A percentile compares a stretch with the other conserved stretches of the same genome.
phyloP scores from a whole-genome alignment of 2,329 filamentous ascomycete species.

The Verticillium klebahnii region DNA sequence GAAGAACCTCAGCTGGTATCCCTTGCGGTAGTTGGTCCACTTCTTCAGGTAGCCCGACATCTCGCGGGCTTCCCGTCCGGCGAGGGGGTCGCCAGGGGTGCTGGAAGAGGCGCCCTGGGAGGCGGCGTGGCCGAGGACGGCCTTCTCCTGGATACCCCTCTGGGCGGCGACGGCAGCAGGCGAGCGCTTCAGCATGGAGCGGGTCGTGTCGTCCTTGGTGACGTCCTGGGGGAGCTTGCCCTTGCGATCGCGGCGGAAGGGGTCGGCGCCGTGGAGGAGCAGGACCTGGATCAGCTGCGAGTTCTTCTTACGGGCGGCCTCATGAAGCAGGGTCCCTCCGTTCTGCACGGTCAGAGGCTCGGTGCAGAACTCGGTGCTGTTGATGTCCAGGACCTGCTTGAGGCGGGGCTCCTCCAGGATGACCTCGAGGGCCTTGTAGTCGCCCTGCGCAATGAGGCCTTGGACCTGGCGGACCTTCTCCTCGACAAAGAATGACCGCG shows the following conservation, averaged over 20 bases:
- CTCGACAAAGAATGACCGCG: constrained; percentile 85
- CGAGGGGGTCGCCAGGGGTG: constrained; percentile 54
- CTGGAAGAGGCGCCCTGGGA: constrained; percentile 51
- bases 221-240: constrained; percentile 95
- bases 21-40: constrained; percentile 98
- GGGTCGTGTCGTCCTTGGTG: constrained; percentile 88
- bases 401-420: constrained; percentile 81
- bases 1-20: constrained; percentile 96
- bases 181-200: constrained; percentile 85
- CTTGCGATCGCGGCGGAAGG: constrained; percentile 90
- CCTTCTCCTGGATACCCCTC: constrained; percentile 93
- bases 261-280: constrained; percentile 89
- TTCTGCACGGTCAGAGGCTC: constrained; percentile 72
- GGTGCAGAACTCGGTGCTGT: constrained; percentile 82
- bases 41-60: constrained; percentile 99
- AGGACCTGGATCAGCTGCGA: constrained; percentile 84
- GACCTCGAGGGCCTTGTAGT: constrained; percentile 74
- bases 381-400: constrained; percentile 85
- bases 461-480: constrained; percentile 81
- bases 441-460: constrained; percentile 63
- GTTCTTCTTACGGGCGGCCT: constrained; percentile 85
- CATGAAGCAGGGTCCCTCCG: constrained; percentile 90
- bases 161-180: constrained; percentile 93
- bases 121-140: constrained; percentile 74
- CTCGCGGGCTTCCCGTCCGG: constrained; percentile 82